Base-by-base conservation (phyloP, 345 rosid species). In the Gossypium sturtianum region DNA sequence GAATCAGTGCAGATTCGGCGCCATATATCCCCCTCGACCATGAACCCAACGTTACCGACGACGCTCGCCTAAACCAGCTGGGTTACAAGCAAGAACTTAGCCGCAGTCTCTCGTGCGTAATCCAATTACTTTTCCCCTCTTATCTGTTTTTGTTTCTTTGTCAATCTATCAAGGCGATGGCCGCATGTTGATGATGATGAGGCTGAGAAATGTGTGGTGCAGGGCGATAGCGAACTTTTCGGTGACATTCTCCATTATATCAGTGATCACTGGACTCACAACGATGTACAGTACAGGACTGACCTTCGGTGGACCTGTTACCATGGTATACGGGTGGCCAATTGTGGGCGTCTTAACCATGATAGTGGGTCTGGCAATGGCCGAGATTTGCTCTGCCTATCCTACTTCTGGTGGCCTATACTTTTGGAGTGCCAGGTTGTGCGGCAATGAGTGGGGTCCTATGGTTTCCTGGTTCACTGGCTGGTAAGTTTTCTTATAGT, bases 51-150 rank as follows among this genome's bases (percentile, higher is more conserved):
- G 17, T 2, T 47, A 59, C 66, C 27, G 87, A 85, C 64, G 71
- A 80, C 58, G 20, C 61, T 43, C 85, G 86, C 1, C 57, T 85
- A 76, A 71, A 75, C 10, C 86, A 85, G 80, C 90, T 87, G 27
- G 88, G 91, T 45, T 87, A 87, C 88, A 85, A 87, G 79, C 87
- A 87, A 59, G 87, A 87, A 70, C 91, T 89, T 58, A 71, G 82
- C 27, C 88, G 91, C 63, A 76, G 77, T 62, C 91, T 89, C 84
- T 73, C 91, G 90, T 86, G 54, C 62, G 84, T 57, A 48, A 47
- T 45, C 23, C 23, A 20, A 29, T 9, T 23, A 38, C 22, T 27
- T 43, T 12, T 54, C 60, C 68, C 10, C 12, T 54, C 4, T 23
- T 25, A 34, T 19, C 45, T 58, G 7, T 2, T 12, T 23, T 43